Evolutionary conservation across 305 asterid genomes (phyloP).

Genomic region (Fraxinus velutina): DNA sequence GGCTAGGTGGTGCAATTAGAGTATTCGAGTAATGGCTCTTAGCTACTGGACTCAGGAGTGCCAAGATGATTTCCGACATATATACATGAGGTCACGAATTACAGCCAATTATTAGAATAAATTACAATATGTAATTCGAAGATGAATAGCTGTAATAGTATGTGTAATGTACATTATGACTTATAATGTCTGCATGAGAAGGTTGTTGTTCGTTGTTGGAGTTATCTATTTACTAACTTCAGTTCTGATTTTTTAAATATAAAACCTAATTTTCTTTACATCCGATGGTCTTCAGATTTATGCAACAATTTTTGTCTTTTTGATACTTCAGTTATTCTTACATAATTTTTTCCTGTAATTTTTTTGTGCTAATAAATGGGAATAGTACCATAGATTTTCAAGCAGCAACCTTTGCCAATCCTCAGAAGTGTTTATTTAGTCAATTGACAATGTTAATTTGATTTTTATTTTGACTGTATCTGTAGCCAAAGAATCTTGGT

Average conservation of each 20-base stretch:
- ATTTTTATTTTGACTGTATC: neutral
- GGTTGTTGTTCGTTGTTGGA: constrained; percentile 1
- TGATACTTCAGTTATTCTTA: neutral
- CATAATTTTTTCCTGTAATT: neutral
- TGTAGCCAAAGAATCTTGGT: constrained; percentile 1
- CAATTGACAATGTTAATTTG: neutral
- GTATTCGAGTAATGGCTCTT: neutral
- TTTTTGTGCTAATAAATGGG: neutral
- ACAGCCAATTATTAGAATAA: neutral
- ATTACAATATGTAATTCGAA: constrained; percentile 4
- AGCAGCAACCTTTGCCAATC: neutral
- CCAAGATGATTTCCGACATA: neutral
- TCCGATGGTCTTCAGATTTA: neutral
- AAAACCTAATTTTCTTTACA: neutral
- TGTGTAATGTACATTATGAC: neutral
- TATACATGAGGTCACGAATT: neutral
- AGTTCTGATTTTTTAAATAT: neutral
- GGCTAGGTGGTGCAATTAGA: neutral
- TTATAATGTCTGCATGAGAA: neutral
- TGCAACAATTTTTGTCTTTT: neutral
- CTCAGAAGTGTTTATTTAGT: neutral
- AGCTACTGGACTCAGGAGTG: constrained; percentile 4
- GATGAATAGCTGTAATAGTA: neutral
- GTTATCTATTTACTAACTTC: constrained; percentile 5
- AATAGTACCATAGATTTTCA: neutral